phyloP scores from a whole-genome alignment of 331 rosid genomes.

The Acacia concinna region DNA sequence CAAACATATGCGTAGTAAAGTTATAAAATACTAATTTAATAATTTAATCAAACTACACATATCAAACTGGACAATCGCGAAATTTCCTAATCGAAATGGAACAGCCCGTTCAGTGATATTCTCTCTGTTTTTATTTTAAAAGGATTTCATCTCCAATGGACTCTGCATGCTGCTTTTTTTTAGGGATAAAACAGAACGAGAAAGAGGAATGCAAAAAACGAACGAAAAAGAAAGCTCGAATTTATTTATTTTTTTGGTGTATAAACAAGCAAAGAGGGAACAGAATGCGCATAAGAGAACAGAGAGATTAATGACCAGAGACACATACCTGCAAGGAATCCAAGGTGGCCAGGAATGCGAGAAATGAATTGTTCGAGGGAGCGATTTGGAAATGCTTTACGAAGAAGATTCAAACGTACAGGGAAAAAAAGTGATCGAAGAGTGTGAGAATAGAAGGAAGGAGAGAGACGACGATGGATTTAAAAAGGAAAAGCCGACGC shows the following conservation, averaged over 20 bases:
- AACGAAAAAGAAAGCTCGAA: neutral
- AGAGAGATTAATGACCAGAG: conserved; percentile 18
- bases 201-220: conserved; percentile 1
- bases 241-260: too few relatives aligned
- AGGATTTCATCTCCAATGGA: neutral
- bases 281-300: neutral
- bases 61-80: neutral
- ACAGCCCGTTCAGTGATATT: neutral
- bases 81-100: neutral
- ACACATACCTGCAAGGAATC: conserved; percentile 19
- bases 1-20: conserved; percentile 1
- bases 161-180: neutral
- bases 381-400: neutral
- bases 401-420: neutral
- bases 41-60: neutral
- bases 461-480: neutral
- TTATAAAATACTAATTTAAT: neutral
- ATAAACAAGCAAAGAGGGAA: conserved; percentile 15
- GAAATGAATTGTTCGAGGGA: neutral
- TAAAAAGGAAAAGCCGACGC: conserved; percentile 2
- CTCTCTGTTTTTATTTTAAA: neutral
- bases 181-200: too few relatives aligned
- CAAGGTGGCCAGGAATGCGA: neutral
- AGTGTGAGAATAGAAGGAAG: neutral
- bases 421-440: neutral